Evolutionary conservation across 768 basidiomycete species (phyloP), one percentile per base, ranked within the genome.

Genomic region (Boletus eberwhitei): DNA sequence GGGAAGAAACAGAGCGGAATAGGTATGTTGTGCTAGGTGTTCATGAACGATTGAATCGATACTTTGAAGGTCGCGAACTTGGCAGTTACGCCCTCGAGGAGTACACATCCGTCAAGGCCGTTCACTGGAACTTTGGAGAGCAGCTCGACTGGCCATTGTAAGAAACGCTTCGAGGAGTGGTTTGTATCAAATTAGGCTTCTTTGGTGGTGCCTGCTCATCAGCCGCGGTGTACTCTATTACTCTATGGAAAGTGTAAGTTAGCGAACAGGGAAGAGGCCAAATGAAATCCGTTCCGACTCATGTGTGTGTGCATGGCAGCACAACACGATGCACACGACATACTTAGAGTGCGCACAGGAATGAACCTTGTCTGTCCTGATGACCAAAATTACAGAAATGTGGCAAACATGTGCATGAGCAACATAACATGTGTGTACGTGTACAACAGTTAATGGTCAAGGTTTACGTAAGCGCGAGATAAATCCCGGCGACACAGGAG

Each of bases 1-100:
- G 96, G 95, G 22, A 96, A 90, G 77, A 96, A 95, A 73, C 88
- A 91, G 68, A 90, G 88, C 40, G 93, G 93, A 49, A 85, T 90
- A 64, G 87, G 90, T 88, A 61, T 54, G 62, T 49, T 8, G 0
- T 36, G 3, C 14, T 22, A 4, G 16, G 48, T 44, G 34, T 38
- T n/a, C 21, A 19, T 39, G 48, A n/a, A 55, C 12, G 19, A 31
- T 24, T 53, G 19, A 63, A 43, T 55, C 58, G 40, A 63, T 37
- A 8, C 29, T n/a, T 19, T 43, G 21, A 68, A 88, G 95, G 92
- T 38, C 85, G 93, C 50, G 93, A 95, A 69, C 83, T 95, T 52
- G 93, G 93, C 39, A 85, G 85, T 66, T 84, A 91, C 61, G 91
- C 90, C 22, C 77, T 93, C 52, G 84, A 88, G 9, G 90, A 93